Evolutionary conservation across 805 yeast genomes (phyloP).

Genomic region (Sugiyamaella lignohabitans): DNA sequence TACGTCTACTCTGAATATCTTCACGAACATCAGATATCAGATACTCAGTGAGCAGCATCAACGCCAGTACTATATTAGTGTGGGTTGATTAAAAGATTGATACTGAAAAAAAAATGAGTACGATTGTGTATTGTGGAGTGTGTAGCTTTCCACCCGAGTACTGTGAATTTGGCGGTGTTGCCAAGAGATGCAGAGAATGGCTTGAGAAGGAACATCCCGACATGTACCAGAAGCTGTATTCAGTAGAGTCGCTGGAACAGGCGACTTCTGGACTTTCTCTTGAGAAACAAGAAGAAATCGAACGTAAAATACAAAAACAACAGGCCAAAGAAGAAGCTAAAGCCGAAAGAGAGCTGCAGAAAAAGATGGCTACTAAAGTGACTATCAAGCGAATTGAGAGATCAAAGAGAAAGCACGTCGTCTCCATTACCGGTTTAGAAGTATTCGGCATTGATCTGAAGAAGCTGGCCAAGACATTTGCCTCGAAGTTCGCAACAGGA

Average conservation of each 20-base stretch:
- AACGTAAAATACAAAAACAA: slow-evolving; percentile 73
- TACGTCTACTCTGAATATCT: too few species aligned
- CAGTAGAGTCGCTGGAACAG: slow-evolving; percentile 45
- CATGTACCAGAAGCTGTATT: slow-evolving; percentile 54
- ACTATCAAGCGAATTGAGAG: slow-evolving; percentile 81
- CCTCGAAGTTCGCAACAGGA: slow-evolving; percentile 93
- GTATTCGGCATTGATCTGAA: slow-evolving; percentile 84
- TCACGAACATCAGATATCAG: too few species aligned
- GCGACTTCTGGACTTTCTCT: slow-evolving; percentile 44
- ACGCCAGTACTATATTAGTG: too few species aligned
- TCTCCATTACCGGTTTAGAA: slow-evolving; percentile 82
- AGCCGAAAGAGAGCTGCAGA: slow-evolving; percentile 75
- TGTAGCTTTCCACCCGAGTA: slow-evolving; percentile 85
- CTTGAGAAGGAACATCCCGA: slow-evolving; percentile 53
- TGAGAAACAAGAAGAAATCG: slow-evolving; percentile 78
- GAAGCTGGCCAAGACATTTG: slow-evolving; percentile 85
- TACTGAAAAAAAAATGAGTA: too few species aligned
- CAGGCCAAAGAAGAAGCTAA: slow-evolving; percentile 65
- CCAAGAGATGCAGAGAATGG: slow-evolving; percentile 83
- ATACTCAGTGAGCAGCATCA: too few species aligned
- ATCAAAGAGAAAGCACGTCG: slow-evolving; percentile 80
- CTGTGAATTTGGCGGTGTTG: slow-evolving; percentile 82
- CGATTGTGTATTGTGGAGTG: slow-evolving; percentile 68
- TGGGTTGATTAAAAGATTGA: too few species aligned
- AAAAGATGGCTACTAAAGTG: slow-evolving; percentile 73